Evolutionary conservation across 169 alveolate genomes (phyloP).

Genomic region (Eimeria brunetti): DNA sequence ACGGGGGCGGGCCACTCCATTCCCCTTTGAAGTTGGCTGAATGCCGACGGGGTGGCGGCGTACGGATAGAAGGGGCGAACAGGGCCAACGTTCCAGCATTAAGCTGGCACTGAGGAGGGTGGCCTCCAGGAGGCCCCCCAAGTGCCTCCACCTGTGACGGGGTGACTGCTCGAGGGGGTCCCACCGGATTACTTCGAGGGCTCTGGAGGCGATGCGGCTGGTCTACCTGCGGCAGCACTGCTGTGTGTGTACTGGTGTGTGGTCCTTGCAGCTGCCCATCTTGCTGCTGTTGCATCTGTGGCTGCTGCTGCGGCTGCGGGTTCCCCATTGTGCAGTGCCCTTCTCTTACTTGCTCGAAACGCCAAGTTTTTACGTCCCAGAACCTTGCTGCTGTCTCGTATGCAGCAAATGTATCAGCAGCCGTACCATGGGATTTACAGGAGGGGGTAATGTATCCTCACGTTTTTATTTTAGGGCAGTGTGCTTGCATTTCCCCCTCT

Average conservation of each 20-base stretch:
- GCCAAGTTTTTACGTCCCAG: conserved; percentile 42
- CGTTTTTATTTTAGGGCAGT: background rate
- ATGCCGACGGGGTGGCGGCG: conserved; percentile 45
- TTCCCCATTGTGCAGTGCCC: conserved; percentile 15
- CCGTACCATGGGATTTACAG: conserved; percentile 56
- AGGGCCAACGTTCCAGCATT: conserved; percentile 57
- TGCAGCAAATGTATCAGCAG: conserved; percentile 36
- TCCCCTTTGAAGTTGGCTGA: conserved; percentile 7
- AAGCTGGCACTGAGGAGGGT: conserved; percentile 13
- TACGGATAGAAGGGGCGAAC: conserved; percentile 61
- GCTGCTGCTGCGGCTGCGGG: conserved; percentile 59
- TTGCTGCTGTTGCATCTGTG: background rate
- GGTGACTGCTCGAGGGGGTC: background rate
- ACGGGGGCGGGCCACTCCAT: conserved; percentile 2
- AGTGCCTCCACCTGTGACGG: conserved; percentile 21
- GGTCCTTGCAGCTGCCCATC: background rate
- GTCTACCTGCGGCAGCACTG: background rate
- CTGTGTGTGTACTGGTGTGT: too few relatives aligned
- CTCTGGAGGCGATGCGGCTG: conserved; percentile 39
- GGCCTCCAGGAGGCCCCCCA: background rate
- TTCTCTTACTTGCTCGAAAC: background rate
- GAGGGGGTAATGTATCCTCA: background rate
- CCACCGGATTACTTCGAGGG: conserved; percentile 24
- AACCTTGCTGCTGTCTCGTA: conserved; percentile 42
- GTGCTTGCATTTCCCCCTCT: background rate